Base-by-base conservation (phyloP, 169 alveolate species). In the Theileria annulata region DNA sequence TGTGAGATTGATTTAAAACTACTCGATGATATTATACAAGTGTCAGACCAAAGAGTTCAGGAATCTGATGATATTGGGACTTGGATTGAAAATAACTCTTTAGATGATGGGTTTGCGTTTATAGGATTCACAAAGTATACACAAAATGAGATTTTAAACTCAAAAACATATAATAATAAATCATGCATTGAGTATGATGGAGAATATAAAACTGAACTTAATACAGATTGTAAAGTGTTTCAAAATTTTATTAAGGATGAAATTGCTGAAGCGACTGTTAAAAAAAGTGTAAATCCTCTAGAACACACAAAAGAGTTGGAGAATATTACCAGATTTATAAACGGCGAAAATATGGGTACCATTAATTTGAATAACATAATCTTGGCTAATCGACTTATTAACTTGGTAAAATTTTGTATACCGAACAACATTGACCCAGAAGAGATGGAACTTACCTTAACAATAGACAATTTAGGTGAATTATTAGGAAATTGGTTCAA, bases 1-100 rank as follows among this genome's bases (percentile, higher is more conserved):
- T 28, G 47, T 23, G 77, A 56, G 8, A 27, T 77, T 1, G 85
- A 77, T 21, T 19, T 27, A 17, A 25, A 30, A 25, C 49, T 77
- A 12, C 42, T 77, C 63, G 48, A 33, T 19, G 85, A 77, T 17
- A 77, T 77, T 48, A 21, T 77, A 23, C 28, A n/a, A n/a, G 67
- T 77, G 64, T 66, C 71, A 21, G 78, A 77, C 31, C 56, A 54
- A 21, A 69, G 42, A n/a, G 30, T 17, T 23, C 70, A 67, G 19
- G 70, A 66, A 13, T 19, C 54, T 19, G 72, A 51, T 17, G 56
- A 27, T 23, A 75, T 76, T 13, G 3, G 25, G 27, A 35, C 28
- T 12, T 31, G 70, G 28, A n/a, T 77, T 19, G 21, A 37, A 3
- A 58, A 42, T 42, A 42, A 42, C 13, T 42, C 19, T 42, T 42